Percentiles rank a stretch among this genome's conserved stretches.
phyloP scores from a whole-genome alignment of 2,329 filamentous ascomycete genomes.

The Hypomyces rosellus region DNA sequence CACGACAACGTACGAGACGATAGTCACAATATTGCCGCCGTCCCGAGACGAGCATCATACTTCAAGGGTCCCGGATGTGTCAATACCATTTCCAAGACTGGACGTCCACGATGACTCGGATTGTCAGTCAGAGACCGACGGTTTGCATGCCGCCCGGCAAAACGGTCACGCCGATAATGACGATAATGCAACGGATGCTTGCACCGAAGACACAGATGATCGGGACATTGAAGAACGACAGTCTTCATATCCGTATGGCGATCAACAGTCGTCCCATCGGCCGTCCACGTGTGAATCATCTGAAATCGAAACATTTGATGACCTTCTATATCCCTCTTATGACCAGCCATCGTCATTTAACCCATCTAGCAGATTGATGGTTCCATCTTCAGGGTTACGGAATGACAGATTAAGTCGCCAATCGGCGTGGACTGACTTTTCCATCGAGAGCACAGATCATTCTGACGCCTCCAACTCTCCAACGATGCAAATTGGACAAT shows the following conservation, averaged over 20 bases:
- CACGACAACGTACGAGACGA: slow-evolving; percentile 31
- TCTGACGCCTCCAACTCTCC: slow-evolving; percentile 25
- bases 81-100: slow-evolving; percentile 29
- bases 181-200: slow-evolving; percentile 29
- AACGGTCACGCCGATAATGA: slow-evolving; percentile 23
- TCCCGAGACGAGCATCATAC: slow-evolving; percentile 17
- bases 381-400: slow-evolving; percentile 39
- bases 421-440: slow-evolving; percentile 56
- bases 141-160: slow-evolving; percentile 17
- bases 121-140: slow-evolving; percentile 31
- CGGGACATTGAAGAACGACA: slow-evolving; percentile 22
- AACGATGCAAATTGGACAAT: slow-evolving; percentile 26
- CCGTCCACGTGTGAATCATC: slow-evolving; percentile 37
- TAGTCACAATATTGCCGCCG: slow-evolving; percentile 44
- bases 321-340: slow-evolving; percentile 20
- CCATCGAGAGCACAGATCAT: slow-evolving; percentile 46
- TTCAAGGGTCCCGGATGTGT: slow-evolving; percentile 14
- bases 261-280: slow-evolving; percentile 27
- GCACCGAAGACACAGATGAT: slow-evolving; percentile 31
- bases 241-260: slow-evolving; percentile 23
- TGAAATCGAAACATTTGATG: slow-evolving; percentile 25
- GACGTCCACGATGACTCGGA: slow-evolving; percentile 33
- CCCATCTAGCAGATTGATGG: slow-evolving; percentile 39
- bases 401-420: slow-evolving; percentile 47
- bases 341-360: slow-evolving; percentile 26